phyloP scores from a whole-genome alignment of 805 yeast genomes.

The Yamadazyma laniorum region DNA sequence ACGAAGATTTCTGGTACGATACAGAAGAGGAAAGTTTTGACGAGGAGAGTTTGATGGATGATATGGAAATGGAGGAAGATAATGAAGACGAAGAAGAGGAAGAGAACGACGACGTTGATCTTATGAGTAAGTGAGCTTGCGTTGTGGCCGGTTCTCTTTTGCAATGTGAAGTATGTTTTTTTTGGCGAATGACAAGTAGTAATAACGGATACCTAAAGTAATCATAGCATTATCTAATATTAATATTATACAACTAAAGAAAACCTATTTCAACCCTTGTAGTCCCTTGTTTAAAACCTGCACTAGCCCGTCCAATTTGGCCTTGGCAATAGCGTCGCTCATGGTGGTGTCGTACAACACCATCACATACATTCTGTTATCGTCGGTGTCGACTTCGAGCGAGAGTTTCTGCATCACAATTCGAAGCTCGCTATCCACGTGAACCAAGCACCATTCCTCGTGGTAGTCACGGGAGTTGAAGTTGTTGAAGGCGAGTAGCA shows the following conservation, averaged over 20 bases:
- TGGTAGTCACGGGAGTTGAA: conserved; percentile 5
- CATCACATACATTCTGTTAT: conserved; percentile 23
- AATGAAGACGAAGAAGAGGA: conserved; percentile 62
- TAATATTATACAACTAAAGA: conserved; percentile 1
- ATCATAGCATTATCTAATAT: conserved; percentile 9
- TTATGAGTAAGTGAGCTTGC: conserved; percentile 10
- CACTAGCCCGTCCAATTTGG: conserved; percentile 31
- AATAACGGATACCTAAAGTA: background rate
- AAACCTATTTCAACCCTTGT: conserved; percentile 23
- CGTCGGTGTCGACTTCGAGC: conserved; percentile 3
- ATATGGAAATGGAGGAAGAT: conserved; percentile 50
- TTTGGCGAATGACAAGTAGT: too few species aligned
- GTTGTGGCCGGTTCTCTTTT: too few species aligned
- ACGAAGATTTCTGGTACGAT: conserved; percentile 84
- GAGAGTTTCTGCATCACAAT: conserved; percentile 22
- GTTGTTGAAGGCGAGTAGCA: conserved; percentile 34
- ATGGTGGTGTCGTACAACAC: conserved; percentile 29
- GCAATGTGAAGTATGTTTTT: too few species aligned
- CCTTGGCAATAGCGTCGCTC: conserved; percentile 34
- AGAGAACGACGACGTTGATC: conserved; percentile 27
- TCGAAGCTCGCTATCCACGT: conserved; percentile 26
- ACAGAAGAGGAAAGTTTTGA: conserved; percentile 47
- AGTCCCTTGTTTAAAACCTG: conserved; percentile 33
- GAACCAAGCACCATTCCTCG: conserved; percentile 12
- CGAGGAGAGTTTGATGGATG: conserved; percentile 48